phyloP scores from a whole-genome alignment of 306 rosid species.

The Abrus precatorius region DNA sequence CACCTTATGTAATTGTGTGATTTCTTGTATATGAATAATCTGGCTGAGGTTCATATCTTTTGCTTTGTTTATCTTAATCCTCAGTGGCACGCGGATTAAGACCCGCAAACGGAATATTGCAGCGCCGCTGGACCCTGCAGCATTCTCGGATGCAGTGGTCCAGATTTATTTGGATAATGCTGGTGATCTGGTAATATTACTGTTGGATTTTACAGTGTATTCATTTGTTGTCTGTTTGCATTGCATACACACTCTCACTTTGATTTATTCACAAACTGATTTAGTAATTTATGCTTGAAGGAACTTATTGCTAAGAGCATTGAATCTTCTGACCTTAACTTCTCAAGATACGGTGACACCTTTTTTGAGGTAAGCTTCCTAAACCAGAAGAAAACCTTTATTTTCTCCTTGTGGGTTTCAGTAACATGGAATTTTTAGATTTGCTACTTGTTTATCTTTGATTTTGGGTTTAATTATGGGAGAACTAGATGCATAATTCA shows the following conservation, averaged over 20 bases:
- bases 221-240: not conserved
- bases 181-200: constrained; percentile 94
- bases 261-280: constrained; percentile 31
- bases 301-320: constrained; percentile 90
- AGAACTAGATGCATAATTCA: not conserved
- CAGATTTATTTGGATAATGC: constrained; percentile 99
- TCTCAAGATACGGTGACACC: constrained; percentile 99
- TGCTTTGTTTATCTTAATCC: constrained; percentile 24
- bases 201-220: constrained; percentile 22
- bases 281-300: constrained; percentile 52
- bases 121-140: constrained; percentile 99
- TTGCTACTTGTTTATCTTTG: not conserved
- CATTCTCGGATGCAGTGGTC: constrained; percentile 99
- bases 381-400: not conserved
- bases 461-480: constrained; percentile 8
- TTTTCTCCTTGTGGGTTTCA: not conserved
- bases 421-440: constrained; percentile 1
- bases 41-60: not conserved
- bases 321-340: constrained; percentile 92
- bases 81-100: constrained; percentile 99
- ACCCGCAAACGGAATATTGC: constrained; percentile 99
- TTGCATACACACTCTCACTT: not conserved
- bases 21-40: not conserved
- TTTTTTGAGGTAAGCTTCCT: constrained; percentile 82
- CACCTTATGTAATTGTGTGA: not conserved